Evolutionary conservation across 1,139 yeast genomes (phyloP), one percentile per base, ranked within the genome.

Genomic region (Geotrichum aggregatum): DNA sequence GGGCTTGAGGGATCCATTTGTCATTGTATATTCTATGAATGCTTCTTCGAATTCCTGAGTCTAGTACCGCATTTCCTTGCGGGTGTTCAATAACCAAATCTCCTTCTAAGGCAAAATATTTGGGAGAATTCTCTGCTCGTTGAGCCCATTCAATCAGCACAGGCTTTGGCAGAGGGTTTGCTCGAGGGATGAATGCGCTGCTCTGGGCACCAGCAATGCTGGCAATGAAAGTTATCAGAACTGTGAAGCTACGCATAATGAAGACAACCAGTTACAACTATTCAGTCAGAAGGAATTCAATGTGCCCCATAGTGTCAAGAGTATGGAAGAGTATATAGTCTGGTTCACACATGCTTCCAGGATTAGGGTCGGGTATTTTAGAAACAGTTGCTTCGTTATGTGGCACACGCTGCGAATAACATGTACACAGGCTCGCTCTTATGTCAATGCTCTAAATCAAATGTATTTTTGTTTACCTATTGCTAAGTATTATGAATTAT

Each of bases 1-100:
- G 42, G 6, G 57, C 60, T n/a, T 42, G 40, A 2, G 61, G 60
- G 7, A 45, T 30, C 59, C 59, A 58, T 41, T 63, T 58, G 36
- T 62, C 50, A 19, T 52, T 43, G n/a, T 52, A 48, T 21, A 61
- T 56, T 6, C 56, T 46, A 5, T 52, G 28, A 44, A 58, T 40
- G 13, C 60, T 54, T 24, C 61, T 39, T 11, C 55, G 31, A 51
- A 62, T 59, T 7, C 61, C 64, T 11, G 56, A 54, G 18, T 36
- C 21, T 10, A 63, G 49, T 26, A 63, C 39, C 3, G 44, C 49
- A 42, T 55, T 56, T 6, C 18, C 30, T n/a, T 2, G 21, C 3
- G 47, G 47, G 19, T 21, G 31, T 6, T 18, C 30, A 31, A 43
- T 8, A 19, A 18, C 13, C 47, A 43, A 18, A 26, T 19, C 8